Evolutionary conservation across 1,284 basidiomycete species (phyloP).

Genomic region (Cryptococcus neoformans): DNA sequence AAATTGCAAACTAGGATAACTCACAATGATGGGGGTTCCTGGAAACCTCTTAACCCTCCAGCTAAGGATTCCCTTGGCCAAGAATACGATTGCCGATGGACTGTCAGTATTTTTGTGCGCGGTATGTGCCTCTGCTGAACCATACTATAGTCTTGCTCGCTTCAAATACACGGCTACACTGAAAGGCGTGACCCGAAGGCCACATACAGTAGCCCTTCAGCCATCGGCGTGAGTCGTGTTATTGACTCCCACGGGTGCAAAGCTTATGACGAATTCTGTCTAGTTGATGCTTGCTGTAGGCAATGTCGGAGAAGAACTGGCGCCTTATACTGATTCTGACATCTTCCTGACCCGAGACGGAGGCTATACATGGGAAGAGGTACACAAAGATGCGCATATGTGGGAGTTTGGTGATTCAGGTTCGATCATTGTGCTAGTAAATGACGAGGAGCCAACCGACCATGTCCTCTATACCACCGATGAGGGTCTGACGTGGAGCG

Average conservation of each 20-base stretch:
- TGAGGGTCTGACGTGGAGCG: constrained; percentile 82
- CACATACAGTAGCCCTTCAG: constrained; percentile 87
- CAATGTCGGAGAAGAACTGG: constrained; percentile 86
- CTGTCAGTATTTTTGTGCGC: constrained; percentile 54
- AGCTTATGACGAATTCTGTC: neutral
- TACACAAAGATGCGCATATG: constrained; percentile 95
- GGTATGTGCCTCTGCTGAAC: neutral
- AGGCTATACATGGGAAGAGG: constrained; percentile 97
- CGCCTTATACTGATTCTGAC: constrained; percentile 80
- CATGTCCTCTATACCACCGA: constrained; percentile 84
- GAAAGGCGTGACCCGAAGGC: constrained; percentile 85
- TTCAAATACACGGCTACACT: constrained; percentile 95
- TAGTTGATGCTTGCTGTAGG: constrained; percentile 88
- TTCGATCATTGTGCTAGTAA: constrained; percentile 85
- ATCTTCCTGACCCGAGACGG: constrained; percentile 96
- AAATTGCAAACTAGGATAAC: constrained; percentile 82
- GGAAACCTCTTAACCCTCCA: constrained; percentile 81
- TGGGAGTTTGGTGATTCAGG: constrained; percentile 99
- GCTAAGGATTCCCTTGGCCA: constrained; percentile 70
- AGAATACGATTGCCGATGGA: constrained; percentile 67
- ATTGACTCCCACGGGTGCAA: neutral
- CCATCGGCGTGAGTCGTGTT: constrained; percentile 59
- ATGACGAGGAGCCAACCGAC: constrained; percentile 91
- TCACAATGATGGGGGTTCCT: constrained; percentile 92
- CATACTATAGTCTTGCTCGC: constrained; percentile 63